These are phyloP conservation scores for Lagenidium giganteum DNA, from an alignment of 352 stramenopile species.

Conservation along the genomic window DNA sequence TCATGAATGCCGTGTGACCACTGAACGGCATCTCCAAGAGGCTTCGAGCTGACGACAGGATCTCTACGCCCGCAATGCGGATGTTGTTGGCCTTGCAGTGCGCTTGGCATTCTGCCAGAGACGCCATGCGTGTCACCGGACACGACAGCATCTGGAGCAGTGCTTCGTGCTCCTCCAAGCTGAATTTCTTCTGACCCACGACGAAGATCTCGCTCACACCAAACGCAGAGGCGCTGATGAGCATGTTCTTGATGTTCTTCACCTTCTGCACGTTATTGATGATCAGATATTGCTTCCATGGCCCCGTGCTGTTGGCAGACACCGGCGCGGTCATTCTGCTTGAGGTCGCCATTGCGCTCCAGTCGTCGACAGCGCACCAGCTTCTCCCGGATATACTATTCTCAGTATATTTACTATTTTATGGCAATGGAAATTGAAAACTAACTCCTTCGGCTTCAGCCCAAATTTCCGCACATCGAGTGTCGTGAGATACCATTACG, in stretches of 20 bases:
- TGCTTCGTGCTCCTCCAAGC: slow-evolving; percentile 42
- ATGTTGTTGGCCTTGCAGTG: slow-evolving; percentile 65
- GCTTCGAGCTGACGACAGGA: slow-evolving; percentile 78
- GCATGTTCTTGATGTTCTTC: slow-evolving; percentile 86
- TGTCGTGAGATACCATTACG: too few species aligned
- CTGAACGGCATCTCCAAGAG: slow-evolving; percentile 69
- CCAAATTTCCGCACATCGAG: too few species aligned
- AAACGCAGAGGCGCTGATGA: slow-evolving; percentile 81
- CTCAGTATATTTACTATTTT: too few species aligned
- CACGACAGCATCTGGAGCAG: slow-evolving; percentile 42
- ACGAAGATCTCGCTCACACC: slow-evolving; percentile 81
- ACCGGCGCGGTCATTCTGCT: too few species aligned
- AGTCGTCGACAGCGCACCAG: too few species aligned
- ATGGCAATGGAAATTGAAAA: too few species aligned
- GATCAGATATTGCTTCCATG: slow-evolving; percentile 71
- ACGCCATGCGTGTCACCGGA: slow-evolving; percentile 64
- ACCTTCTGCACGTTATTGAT: slow-evolving; percentile 92
- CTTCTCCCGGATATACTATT: too few species aligned
- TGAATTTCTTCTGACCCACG: slow-evolving; percentile 84
- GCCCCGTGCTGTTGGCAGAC: too few species aligned
- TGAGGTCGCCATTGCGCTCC: too few species aligned
- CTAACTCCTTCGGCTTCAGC: too few species aligned
- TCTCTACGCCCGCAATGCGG: slow-evolving; percentile 92
- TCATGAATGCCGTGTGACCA: slow-evolving; percentile 90
- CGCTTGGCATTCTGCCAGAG: slow-evolving; percentile 73